Percentiles rank a stretch among this genome's conserved stretches.
phyloP scores from a whole-genome alignment of 2,329 filamentous ascomycete species.

The Keithomyces neogunnii region DNA sequence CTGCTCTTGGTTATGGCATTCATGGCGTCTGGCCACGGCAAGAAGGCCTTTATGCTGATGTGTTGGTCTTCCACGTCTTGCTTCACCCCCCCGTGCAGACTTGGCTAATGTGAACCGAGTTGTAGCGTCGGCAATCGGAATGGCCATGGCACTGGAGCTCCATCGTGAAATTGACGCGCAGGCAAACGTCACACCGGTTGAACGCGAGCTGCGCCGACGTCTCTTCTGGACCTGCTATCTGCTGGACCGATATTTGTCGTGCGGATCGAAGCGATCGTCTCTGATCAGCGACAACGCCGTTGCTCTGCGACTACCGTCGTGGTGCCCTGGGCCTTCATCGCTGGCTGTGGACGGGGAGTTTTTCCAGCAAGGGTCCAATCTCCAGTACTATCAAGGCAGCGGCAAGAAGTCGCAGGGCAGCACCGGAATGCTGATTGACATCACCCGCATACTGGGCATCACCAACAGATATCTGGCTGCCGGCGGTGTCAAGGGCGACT shows the following conservation, averaged over 20 bases:
- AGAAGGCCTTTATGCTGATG: conserved; percentile 80
- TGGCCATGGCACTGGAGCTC: conserved; percentile 74
- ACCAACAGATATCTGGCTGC: conserved; percentile 79
- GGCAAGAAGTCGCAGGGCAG: conserved; percentile 67
- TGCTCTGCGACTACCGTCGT: conserved; percentile 65
- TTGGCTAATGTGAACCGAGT: not conserved
- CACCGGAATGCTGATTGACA: conserved; percentile 75
- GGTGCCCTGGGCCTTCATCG: conserved; percentile 53
- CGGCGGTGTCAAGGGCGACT: conserved; percentile 80
- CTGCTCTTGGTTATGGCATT: conserved; percentile 68
- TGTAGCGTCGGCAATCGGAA: conserved; percentile 45
- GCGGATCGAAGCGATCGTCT: conserved; percentile 75
- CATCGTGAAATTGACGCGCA: conserved; percentile 65
- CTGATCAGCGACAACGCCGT: conserved; percentile 71
- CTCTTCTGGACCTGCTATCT: conserved; percentile 87
- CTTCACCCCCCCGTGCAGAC: not conserved
- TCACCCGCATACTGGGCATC: conserved; percentile 71
- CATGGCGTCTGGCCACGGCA: conserved; percentile 69
- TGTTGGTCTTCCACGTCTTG: conserved; percentile 38
- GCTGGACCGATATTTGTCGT: conserved; percentile 74
- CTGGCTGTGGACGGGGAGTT: conserved; percentile 67
- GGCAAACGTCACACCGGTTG: conserved; percentile 52
- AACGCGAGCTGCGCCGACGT: conserved; percentile 69
- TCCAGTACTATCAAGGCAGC: conserved; percentile 61
- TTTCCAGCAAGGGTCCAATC: conserved; percentile 70